Evolutionary conservation across 192 early-diverging fungal species (phyloP).

Genomic region (Coemansia sp.): DNA sequence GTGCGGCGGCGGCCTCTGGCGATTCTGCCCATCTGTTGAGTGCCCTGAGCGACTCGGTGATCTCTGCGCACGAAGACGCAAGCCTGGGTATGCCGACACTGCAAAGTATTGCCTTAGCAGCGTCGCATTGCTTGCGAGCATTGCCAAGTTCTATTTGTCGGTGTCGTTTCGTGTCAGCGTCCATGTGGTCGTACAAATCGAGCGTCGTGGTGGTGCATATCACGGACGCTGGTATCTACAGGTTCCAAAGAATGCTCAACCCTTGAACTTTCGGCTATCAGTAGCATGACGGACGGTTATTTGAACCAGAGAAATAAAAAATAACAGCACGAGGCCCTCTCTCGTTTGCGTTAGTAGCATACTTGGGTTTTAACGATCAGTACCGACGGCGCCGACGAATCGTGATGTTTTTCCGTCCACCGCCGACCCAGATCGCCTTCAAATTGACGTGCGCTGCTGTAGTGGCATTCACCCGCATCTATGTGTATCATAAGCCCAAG

Average conservation of each 20-base stretch:
- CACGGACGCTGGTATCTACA: constrained; percentile 15
- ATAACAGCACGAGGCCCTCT: no score
- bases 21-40: constrained; percentile 9
- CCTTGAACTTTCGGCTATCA: no score
- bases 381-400: not conserved
- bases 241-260: not conserved
- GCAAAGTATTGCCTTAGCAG: not conserved
- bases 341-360: not conserved
- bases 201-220: not conserved
- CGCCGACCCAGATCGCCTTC: not conserved
- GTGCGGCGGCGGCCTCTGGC: not conserved
- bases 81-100: constrained; percentile 10
- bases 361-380: not conserved
- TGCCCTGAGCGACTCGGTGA: constrained; percentile 5
- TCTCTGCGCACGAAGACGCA: constrained; percentile 3
- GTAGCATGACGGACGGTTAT: no score
- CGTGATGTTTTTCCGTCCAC: not conserved
- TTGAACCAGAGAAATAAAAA: no score
- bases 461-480: not conserved
- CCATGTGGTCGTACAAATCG: constrained; percentile 3
- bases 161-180: not conserved
- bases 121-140: not conserved
- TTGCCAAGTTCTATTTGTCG: constrained; percentile 4
- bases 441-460: not conserved
- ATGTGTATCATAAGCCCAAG: not conserved